Conservation (phyloP, 371 early-diverging fungal species). For the Mucor velutinosus region DNA sequence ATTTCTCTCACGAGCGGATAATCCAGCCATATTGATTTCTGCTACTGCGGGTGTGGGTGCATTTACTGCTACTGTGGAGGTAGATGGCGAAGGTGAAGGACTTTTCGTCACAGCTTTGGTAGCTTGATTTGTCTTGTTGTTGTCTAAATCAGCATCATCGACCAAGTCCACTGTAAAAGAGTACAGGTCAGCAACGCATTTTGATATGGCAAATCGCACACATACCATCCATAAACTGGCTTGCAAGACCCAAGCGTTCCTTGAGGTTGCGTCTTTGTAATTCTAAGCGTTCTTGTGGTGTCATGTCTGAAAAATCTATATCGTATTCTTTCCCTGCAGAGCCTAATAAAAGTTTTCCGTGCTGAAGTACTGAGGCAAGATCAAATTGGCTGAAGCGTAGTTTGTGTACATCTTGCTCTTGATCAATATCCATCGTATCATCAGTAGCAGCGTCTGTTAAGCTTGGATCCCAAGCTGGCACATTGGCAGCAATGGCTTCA, state of each 20-base stretch:
- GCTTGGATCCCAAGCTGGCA: slow-evolving; percentile 80
- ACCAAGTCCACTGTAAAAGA: slow-evolving; percentile 66
- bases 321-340: slow-evolving; percentile 94
- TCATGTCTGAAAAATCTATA: slow-evolving; percentile 76
- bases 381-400: slow-evolving; percentile 82
- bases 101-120: slow-evolving; percentile 25
- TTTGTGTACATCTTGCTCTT: slow-evolving; percentile 43
- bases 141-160: slow-evolving; percentile 66
- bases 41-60: slow-evolving; percentile 45
- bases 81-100: slow-evolving; percentile 37
- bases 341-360: slow-evolving; percentile 84
- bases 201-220: neutral
- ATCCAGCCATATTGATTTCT: slow-evolving; percentile 74
- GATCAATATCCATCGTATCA: slow-evolving; percentile 17
- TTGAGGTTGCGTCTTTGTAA: slow-evolving; percentile 82
- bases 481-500: slow-evolving; percentile 87
- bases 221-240: slow-evolving; percentile 88
- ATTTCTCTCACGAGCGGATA: slow-evolving; percentile 92
- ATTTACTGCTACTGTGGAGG: slow-evolving; percentile 22
- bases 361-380: slow-evolving; percentile 77
- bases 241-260: slow-evolving; percentile 84
- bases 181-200: neutral
- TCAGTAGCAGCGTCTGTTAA: slow-evolving; percentile 8
- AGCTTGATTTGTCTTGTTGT: slow-evolving; percentile 24
- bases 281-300: slow-evolving; percentile 84